Conservation (phyloP, 768 basidiomycete genomes). For the Boletus sensibilis region DNA sequence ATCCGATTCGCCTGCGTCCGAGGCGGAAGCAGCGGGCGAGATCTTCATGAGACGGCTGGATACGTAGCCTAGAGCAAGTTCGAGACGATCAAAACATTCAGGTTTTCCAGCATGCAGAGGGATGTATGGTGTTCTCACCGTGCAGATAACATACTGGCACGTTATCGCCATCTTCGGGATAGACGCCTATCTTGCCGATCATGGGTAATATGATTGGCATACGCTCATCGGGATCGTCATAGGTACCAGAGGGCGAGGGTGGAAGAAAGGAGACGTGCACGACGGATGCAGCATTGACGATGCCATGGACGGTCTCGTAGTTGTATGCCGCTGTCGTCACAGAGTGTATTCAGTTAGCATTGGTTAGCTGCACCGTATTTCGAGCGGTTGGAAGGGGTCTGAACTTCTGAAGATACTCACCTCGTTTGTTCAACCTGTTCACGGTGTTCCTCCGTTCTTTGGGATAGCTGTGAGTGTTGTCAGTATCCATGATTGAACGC, state of each 20-base stretch:
- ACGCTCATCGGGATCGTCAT: constrained; percentile 10
- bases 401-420: constrained; percentile 11
- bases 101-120: no score
- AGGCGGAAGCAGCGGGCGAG: background rate
- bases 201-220: constrained; percentile 26
- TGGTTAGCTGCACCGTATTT: background rate
- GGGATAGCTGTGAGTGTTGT: constrained; percentile 41
- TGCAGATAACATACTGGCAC: constrained; percentile 22
- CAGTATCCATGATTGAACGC: constrained; percentile 46
- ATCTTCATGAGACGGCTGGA: constrained; percentile 31
- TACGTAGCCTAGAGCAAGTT: constrained; percentile 10
- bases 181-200: constrained; percentile 26
- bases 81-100: background rate
- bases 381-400: background rate
- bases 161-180: constrained; percentile 7
- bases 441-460: constrained; percentile 22
- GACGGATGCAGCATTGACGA: constrained; percentile 24
- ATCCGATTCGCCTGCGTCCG: background rate
- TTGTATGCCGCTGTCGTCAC: constrained; percentile 20
- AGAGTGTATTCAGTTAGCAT: background rate
- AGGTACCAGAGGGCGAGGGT: constrained; percentile 11
- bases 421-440: constrained; percentile 26
- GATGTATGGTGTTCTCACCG: constrained; percentile 4
- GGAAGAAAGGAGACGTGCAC: constrained; percentile 27
- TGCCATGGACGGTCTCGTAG: constrained; percentile 20